Percentiles rank a stretch among this genome's conserved stretches.
These are phyloP conservation scores for Podospora fimiseda DNA, from an alignment of 495 filamentous ascomycete genomes.

Conservation along the genomic window DNA sequence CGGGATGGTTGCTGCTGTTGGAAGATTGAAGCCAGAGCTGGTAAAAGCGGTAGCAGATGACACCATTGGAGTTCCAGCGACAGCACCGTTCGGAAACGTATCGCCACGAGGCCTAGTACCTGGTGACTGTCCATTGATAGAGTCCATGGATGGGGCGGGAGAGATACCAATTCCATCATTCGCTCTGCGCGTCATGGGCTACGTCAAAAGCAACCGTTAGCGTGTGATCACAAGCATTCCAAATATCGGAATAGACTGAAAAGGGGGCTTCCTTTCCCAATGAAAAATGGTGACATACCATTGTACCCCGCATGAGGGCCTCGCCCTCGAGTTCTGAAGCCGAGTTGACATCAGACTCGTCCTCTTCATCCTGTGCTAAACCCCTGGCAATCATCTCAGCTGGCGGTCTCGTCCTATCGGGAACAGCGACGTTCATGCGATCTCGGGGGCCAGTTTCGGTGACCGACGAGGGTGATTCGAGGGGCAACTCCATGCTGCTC, in stretches of 20 bases:
- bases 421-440: conserved; percentile 78
- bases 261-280: too few species aligned
- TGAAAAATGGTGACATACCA: conserved; percentile 49
- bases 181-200: conserved; percentile 57
- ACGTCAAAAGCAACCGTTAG: conserved; percentile 16
- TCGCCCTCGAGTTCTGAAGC: conserved; percentile 78
- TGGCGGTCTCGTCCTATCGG: conserved; percentile 84
- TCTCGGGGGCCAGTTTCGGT: conserved; percentile 83
- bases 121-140: conserved; percentile 57
- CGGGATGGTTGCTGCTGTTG: conserved; percentile 57
- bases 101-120: conserved; percentile 40
- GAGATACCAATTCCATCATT: conserved; percentile 68
- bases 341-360: conserved; percentile 67
- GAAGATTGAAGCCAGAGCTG: conserved; percentile 50
- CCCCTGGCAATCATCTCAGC: conserved; percentile 88
- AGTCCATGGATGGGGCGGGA: conserved; percentile 87
- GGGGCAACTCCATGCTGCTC: conserved; percentile 85
- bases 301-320: conserved; percentile 43
- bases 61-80: conserved; percentile 47
- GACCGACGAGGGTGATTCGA: conserved; percentile 77
- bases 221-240: conserved; percentile 2
- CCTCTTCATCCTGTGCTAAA: conserved; percentile 75
- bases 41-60: conserved; percentile 63
- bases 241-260: neutral
- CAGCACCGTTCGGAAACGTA: conserved; percentile 41